Evolutionary conservation across 768 basidiomycete genomes (phyloP).

Genomic region (Mycena floridula): DNA sequence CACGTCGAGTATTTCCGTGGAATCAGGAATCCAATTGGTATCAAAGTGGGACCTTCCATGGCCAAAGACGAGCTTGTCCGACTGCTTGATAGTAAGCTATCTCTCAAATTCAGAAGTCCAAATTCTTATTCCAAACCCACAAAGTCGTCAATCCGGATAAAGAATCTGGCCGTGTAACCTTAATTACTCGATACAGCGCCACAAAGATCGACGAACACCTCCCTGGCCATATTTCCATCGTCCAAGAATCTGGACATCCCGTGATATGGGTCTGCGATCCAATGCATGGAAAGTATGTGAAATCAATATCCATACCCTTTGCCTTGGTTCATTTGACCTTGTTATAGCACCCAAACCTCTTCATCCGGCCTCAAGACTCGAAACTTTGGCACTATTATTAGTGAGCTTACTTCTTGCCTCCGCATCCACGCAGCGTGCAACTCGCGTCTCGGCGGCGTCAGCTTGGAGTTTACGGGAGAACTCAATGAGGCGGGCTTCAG

Average conservation of each 20-base stretch:
- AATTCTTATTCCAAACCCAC: no score
- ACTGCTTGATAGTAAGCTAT: conserved; percentile 74
- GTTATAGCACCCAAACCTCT: conserved; percentile 73
- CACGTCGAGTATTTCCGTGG: conserved; percentile 96
- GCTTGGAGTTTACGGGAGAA: conserved; percentile 90
- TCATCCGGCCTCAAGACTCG: conserved; percentile 82
- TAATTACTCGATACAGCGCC: conserved; percentile 94
- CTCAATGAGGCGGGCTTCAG: conserved; percentile 86
- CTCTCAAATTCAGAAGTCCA: no score
- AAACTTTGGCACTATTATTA: conserved; percentile 82
- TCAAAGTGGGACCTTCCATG: conserved; percentile 95
- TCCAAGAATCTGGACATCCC: conserved; percentile 75
- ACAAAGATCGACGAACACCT: no score
- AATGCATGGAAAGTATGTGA: conserved; percentile 98
- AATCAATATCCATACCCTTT: no score
- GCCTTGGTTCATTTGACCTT: no score
- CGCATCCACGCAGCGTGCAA: conserved; percentile 67
- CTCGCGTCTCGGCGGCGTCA: conserved; percentile 80
- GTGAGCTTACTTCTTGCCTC: conserved; percentile 78
- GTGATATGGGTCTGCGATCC: conserved; percentile 96
- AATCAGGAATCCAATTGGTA: conserved; percentile 88
- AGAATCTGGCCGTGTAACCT: conserved; percentile 75
- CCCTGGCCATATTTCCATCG: conserved; percentile 74
- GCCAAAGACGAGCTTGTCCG: conserved; percentile 64
- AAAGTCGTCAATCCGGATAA: conserved; percentile 84